Evolutionary conservation across 768 basidiomycete genomes (phyloP), one percentile per base, ranked within the genome.

Genomic region (Tricholomella constricta): DNA sequence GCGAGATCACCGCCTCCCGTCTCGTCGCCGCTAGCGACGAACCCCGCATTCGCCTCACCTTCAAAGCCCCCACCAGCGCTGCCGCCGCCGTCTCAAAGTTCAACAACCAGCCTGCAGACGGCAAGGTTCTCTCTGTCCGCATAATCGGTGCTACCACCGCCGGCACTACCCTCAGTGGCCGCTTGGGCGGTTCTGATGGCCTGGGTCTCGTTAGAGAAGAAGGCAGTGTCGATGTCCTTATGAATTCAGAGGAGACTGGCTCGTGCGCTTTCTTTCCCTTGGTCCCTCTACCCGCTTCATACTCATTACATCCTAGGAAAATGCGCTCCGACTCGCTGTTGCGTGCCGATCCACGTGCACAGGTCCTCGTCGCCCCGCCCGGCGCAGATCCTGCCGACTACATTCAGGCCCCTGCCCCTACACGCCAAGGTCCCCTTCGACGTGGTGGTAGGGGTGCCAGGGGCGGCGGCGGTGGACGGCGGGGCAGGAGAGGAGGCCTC

Each of bases 291-390:
- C 2, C 8, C 27, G 22, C 5, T 10, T 12, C 17, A 42, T 11
- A 22, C 20, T 23, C 15, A 4, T 14, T 9, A 19, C 2, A n/a
- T 51, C 53, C 4, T 60, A 93, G 91, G 55, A 94, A 92, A 81
- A 77, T 94, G 77, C 88, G 91, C 48, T 93, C 91, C 2, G 91
- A 94, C 65, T 82, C 82, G 1, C 77, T 93, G 44, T 67, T 91
- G 27, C 74, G 75, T 26, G 71, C 72, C 19, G 80, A 80, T 54
- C 80, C 86, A n/a, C 82, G 89, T 23, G 88, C 89, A 4, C 76
- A 80, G 11, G 79, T 91, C 0, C 73, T 90, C 19, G 66, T 88
- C 25, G 83, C 84, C 25, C 88, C 88, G 0, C 88, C 87, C 11
- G 87, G 87, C 7, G 66, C 81, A 4, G 74, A 88, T 54, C 75